Conservation (phyloP, 495 filamentous ascomycete species). For the Lichina pygmaea region DNA sequence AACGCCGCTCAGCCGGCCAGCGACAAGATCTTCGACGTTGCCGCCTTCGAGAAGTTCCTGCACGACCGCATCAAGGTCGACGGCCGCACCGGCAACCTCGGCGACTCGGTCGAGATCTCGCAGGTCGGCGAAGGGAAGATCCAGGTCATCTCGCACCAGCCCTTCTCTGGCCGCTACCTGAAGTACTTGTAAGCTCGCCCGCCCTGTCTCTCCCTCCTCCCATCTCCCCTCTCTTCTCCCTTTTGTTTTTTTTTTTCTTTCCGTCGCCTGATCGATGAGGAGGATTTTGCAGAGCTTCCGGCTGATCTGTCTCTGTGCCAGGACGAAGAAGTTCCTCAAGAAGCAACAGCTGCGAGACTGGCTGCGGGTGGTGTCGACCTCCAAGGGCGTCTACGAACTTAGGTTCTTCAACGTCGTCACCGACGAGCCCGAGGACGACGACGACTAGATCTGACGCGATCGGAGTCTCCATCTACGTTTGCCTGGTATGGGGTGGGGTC, state of each 20-base stretch:
- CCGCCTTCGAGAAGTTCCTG: slow-evolving; percentile 98
- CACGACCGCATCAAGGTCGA: slow-evolving; percentile 99
- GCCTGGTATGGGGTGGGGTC: no score
- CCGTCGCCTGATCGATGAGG: neutral
- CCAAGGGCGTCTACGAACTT: slow-evolving; percentile 93
- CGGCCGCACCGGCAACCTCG: slow-evolving; percentile 90
- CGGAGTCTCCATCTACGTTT: no score
- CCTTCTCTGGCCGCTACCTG: slow-evolving; percentile 94
- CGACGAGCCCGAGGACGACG: slow-evolving; percentile 88
- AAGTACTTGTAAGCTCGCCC: slow-evolving; percentile 73
- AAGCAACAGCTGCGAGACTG: slow-evolving; percentile 99
- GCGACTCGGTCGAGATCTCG: slow-evolving; percentile 73
- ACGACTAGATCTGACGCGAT: slow-evolving; percentile 39
- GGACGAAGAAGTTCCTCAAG: slow-evolving; percentile 99
- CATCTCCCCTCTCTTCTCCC: no score
- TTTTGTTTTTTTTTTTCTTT: neutral
- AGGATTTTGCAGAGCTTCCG: neutral
- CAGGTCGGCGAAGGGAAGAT: slow-evolving; percentile 86
- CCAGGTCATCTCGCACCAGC: slow-evolving; percentile 88
- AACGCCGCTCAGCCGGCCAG: slow-evolving; percentile 88
- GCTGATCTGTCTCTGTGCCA: slow-evolving; percentile 13
- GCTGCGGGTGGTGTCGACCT: slow-evolving; percentile 93
- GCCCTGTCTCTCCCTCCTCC: neutral
- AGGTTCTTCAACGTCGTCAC: slow-evolving; percentile 99
- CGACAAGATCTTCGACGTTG: slow-evolving; percentile 99